Conservation (phyloP, 768 basidiomycete species). For the Pleurotus sapidus region DNA sequence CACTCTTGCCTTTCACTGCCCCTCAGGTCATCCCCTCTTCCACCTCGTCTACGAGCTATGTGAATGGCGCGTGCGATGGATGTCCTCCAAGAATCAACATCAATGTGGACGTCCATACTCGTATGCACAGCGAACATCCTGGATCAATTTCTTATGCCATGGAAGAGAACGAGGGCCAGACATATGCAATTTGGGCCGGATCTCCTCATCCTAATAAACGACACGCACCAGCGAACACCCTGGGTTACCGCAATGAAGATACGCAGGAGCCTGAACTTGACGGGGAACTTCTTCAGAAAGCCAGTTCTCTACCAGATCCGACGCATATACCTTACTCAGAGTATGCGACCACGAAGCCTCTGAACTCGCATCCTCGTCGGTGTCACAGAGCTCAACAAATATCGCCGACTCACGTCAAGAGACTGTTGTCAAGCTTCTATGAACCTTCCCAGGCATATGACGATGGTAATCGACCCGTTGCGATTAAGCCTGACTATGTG, state of each 20-base stretch:
- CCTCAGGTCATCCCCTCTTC: background rate
- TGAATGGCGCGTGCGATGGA: background rate
- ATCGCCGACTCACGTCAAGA: slow-evolving; percentile 1
- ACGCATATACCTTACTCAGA: background rate
- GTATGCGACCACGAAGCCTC: background rate
- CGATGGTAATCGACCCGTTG: background rate
- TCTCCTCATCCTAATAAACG: background rate
- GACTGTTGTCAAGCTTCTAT: slow-evolving; percentile 2
- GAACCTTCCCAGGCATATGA: background rate
- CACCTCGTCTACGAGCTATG: background rate
- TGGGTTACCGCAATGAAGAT: background rate
- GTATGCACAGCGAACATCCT: background rate
- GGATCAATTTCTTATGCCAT: background rate
- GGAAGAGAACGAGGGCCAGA: background rate
- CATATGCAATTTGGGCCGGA: slow-evolving; percentile 1
- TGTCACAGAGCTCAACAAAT: background rate
- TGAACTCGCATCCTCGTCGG: background rate
- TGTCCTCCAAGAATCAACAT: slow-evolving; percentile 3
- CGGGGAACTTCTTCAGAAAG: background rate
- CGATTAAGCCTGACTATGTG: background rate
- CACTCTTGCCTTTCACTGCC: background rate
- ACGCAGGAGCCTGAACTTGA: background rate
- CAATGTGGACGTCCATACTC: slow-evolving; percentile 3
- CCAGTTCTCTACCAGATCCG: background rate
- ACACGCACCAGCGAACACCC: background rate